Conservation (phyloP, 1,284 basidiomycete species). For the Naganishia cerealis region DNA sequence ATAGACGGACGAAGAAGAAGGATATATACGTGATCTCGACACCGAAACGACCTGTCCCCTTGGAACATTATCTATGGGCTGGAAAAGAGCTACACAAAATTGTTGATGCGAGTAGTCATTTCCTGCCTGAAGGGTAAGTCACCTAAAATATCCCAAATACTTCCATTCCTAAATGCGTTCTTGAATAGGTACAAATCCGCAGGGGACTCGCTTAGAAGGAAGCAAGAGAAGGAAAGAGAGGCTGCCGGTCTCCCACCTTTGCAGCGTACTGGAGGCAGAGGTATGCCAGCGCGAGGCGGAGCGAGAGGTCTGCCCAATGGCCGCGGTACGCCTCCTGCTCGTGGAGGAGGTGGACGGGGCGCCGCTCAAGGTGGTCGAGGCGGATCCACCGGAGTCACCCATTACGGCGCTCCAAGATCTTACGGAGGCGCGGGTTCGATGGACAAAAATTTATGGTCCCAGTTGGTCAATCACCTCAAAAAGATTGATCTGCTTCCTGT, state of each 20-base stretch:
- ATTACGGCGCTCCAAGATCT: slow-evolving; percentile 43
- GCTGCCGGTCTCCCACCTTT: slow-evolving; percentile 83
- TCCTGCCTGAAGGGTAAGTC: slow-evolving; percentile 69
- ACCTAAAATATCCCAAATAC: slow-evolving; percentile 22
- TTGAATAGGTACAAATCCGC: slow-evolving; percentile 79
- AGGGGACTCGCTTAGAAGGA: slow-evolving; percentile 79
- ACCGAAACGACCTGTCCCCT: slow-evolving; percentile 89
- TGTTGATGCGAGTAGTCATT: slow-evolving; percentile 78
- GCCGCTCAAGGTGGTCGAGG: slow-evolving; percentile 60
- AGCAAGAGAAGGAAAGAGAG: slow-evolving; percentile 97
- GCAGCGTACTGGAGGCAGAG: slow-evolving; percentile 74
- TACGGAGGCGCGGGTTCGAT: slow-evolving; percentile 60
- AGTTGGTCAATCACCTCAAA: slow-evolving; percentile 80
- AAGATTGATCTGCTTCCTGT: slow-evolving; percentile 87
- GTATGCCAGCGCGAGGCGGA: slow-evolving; percentile 64
- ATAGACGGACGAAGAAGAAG: slow-evolving; percentile 95
- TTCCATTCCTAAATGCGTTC: slow-evolving; percentile 9
- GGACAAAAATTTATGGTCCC: slow-evolving; percentile 92
- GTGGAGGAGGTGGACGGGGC: slow-evolving; percentile 56
- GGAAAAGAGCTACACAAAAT: slow-evolving; percentile 89
- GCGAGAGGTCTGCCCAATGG: slow-evolving; percentile 50
- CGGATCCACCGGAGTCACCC: slow-evolving; percentile 58
- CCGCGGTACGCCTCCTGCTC: slow-evolving; percentile 38
- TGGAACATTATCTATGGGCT: slow-evolving; percentile 96
- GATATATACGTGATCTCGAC: slow-evolving; percentile 99